Conservation (phyloP, 768 basidiomycete species). For the Dentipellis sp. region DNA sequence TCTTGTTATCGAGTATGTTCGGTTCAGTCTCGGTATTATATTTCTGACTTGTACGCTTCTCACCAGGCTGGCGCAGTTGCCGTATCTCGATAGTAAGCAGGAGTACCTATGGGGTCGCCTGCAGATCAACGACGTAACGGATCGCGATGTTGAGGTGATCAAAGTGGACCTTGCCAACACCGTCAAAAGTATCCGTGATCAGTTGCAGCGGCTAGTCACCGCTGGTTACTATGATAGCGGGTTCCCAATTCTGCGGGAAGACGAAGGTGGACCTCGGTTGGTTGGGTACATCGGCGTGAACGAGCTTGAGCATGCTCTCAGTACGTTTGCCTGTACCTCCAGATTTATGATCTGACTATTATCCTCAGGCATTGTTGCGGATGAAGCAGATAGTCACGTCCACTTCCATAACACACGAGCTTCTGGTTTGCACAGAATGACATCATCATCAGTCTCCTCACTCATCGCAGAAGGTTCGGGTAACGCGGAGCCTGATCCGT, state of each 20-base stretch:
- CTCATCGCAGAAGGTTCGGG: slow-evolving; percentile 32
- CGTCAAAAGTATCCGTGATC: slow-evolving; percentile 62
- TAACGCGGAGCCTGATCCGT: slow-evolving; percentile 36
- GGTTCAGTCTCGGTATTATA: background rate
- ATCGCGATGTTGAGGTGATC: slow-evolving; percentile 61
- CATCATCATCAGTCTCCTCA: slow-evolving; percentile 55
- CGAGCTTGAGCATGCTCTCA: slow-evolving; percentile 89
- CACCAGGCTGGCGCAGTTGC: slow-evolving; percentile 66
- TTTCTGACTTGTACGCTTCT: background rate
- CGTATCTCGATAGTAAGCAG: slow-evolving; percentile 86
- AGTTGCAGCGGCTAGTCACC: slow-evolving; percentile 48
- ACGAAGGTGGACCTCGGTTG: slow-evolving; percentile 48
- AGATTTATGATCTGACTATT: background rate
- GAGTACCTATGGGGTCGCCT: slow-evolving; percentile 81
- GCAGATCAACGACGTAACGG: slow-evolving; percentile 73
- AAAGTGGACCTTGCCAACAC: slow-evolving; percentile 67
- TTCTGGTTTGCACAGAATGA: slow-evolving; percentile 26
- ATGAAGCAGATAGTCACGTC: slow-evolving; percentile 57
- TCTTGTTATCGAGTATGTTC: slow-evolving; percentile 73
- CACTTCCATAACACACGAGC: slow-evolving; percentile 47
- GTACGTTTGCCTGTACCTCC: slow-evolving; percentile 34
- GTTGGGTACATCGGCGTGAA: slow-evolving; percentile 87
- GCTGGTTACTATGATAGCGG: slow-evolving; percentile 69
- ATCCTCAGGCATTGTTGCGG: slow-evolving; percentile 63
- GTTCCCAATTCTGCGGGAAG: slow-evolving; percentile 72